Conservation (phyloP, 139 green algal species). For the Auxenochlorella pyrenoidosa region DNA sequence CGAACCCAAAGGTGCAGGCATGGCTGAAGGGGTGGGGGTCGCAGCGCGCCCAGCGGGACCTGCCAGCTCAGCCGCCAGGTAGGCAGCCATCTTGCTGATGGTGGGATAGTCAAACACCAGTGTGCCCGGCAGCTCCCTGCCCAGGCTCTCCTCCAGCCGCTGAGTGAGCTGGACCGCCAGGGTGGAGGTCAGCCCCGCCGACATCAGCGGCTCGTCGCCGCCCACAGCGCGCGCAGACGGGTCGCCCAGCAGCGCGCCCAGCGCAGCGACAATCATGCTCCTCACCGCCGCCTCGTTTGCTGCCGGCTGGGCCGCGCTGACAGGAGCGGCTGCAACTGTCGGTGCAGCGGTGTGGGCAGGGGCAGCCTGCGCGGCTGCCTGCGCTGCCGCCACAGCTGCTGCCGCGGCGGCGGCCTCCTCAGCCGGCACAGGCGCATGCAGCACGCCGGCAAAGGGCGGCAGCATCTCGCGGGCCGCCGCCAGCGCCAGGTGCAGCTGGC, state of each 20-base stretch:
- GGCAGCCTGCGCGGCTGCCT: not conserved
- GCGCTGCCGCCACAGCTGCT: not conserved
- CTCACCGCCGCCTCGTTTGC: not conserved
- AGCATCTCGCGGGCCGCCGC: constrained; percentile 30
- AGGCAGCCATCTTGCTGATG: constrained; percentile 39
- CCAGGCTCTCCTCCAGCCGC: constrained; percentile 32
- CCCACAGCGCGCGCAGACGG: not conserved
- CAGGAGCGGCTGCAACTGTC: not conserved
- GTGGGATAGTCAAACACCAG: constrained; percentile 70
- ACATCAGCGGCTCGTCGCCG: constrained; percentile 61
- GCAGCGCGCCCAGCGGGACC: not conserved
- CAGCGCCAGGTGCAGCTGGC: constrained; percentile 39
- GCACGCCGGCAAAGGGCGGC: constrained; percentile 45
- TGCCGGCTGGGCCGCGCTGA: not conserved
- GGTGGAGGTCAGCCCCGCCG: constrained; percentile 67
- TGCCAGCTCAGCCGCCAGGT: constrained; percentile 26
- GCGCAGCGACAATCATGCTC: not conserved
- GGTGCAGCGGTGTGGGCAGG: not conserved
- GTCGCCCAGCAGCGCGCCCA: not conserved
- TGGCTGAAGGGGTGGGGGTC: not conserved
- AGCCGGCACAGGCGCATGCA: constrained; percentile 8
- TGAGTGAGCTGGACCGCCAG: constrained; percentile 46
- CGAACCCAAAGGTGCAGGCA: not conserved
- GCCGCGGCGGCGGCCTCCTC: not conserved
- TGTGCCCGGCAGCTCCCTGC: constrained; percentile 42